phyloP scores from a whole-genome alignment of 75 land plant genomes.

The Isoetes taiwanensis region DNA sequence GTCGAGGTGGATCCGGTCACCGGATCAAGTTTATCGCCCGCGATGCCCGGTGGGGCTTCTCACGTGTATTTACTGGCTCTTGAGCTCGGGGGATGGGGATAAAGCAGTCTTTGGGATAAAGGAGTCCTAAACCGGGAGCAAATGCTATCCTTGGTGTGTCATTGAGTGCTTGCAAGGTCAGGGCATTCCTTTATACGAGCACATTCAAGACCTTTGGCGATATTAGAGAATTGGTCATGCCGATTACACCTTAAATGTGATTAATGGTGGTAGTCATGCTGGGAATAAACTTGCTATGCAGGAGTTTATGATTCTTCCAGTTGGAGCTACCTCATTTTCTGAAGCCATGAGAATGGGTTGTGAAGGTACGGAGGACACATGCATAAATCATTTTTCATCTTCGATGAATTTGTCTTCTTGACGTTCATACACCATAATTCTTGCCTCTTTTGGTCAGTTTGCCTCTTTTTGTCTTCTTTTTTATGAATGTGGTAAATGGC shows the following conservation, averaged over 20 bases:
- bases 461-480: no score
- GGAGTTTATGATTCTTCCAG: conserved; percentile 94
- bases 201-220: conserved; percentile 70
- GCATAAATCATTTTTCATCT: no score
- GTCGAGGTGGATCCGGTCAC: conserved; percentile 78
- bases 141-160: conserved; percentile 93
- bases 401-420: no score
- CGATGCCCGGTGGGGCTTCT: conserved; percentile 94
- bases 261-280: conserved; percentile 93
- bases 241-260: conserved; percentile 95
- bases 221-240: conserved; percentile 84
- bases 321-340: conserved; percentile 77
- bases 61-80: conserved; percentile 83
- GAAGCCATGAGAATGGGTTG: conserved; percentile 95
- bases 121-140: conserved; percentile 85
- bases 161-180: conserved; percentile 62
- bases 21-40: conserved; percentile 65
- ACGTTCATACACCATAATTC: no score
- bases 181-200: conserved; percentile 66
- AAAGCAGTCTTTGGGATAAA: conserved; percentile 68
- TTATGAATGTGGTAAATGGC: no score
- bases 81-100: conserved; percentile 88
- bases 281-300: conserved; percentile 94
- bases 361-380: conserved; percentile 87
- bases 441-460: no score